Base-by-base conservation (phyloP, 2,329 filamentous ascomycete species). In the Xylariaceae sp. region DNA sequence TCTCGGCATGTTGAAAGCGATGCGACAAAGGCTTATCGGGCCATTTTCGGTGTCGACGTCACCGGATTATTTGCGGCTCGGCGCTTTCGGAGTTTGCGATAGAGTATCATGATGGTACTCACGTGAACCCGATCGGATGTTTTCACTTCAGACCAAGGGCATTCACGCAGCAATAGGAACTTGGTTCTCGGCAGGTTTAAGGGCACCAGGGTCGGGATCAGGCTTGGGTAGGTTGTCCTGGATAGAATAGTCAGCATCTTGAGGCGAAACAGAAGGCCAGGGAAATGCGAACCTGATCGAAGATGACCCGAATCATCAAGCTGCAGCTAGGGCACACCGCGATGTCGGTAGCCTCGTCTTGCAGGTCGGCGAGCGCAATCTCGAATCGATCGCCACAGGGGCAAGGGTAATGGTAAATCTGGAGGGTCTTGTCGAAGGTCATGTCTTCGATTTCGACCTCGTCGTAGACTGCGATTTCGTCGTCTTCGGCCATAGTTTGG, bases 371-470 rank as follows among this genome's bases (percentile, higher is more conserved):
- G 53, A 98, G 85, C 19, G 84, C 84, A 70, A 95, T 97, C 78
- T 97, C 90, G 78, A 99, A 99, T 57, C 90, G 86, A 77, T 99
- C 95, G 78, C 95, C 95, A 76, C 95, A 99, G 1, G 95, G 95
- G 73, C 95, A 99, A 14, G 95, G 95, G 74, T 96, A 96, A 77
- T 93, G 89, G 79, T 96, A 99, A 66, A 96, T 88, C 73, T 96
- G 89, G 41, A 92, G 83, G 3, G 82, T 81, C 45, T 86, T 78
- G 74, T 97, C 92, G 73, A 85, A 97, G 69, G 90, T 95, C 92
- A 97, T 96, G 76, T 99, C 95, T 75, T 98, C 93, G 78, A 98
- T 97, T 74, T 98, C 93, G 75, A 98, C 93, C 76, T 97, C 93
- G 71, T 98, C 93, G 80, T 97, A 98, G 73, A 96, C 90, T 65